These are phyloP conservation scores for Singerocomus rubriflavus DNA, from an alignment of 1,284 basidiomycete species.

Conservation along the genomic window DNA sequence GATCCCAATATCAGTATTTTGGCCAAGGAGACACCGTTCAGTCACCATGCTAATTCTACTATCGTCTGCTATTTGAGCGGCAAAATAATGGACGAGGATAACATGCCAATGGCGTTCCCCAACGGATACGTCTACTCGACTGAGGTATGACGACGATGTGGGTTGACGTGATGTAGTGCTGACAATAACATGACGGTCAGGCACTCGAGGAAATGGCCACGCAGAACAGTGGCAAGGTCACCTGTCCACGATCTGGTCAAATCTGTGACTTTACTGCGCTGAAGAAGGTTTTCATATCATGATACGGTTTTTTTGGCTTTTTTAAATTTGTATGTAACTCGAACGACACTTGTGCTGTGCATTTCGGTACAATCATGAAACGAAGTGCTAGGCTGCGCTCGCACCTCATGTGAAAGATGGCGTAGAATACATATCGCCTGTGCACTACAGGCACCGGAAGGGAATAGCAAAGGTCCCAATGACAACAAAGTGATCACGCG, in stretches of 20 bases:
- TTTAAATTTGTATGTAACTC: conserved; percentile 21
- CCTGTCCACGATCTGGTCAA: conserved; percentile 75
- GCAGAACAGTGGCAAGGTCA: conserved; percentile 70
- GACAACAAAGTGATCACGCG: neutral
- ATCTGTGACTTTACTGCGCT: conserved; percentile 64
- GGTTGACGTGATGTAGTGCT: conserved; percentile 3
- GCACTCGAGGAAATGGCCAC: conserved; percentile 82
- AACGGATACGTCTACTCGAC: conserved; percentile 91
- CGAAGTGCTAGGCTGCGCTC: no score
- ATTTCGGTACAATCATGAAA: neutral
- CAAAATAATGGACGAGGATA: conserved; percentile 92
- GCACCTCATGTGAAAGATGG: no score
- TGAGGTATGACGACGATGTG: conserved; percentile 54
- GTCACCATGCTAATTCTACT: conserved; percentile 93
- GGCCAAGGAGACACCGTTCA: conserved; percentile 85
- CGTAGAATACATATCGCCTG: no score
- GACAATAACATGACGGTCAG: conserved; percentile 38
- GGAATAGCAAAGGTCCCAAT: no score
- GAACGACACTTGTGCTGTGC: neutral
- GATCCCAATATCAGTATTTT: conserved; percentile 74
- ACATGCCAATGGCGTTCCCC: conserved; percentile 89
- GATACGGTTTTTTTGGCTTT: conserved; percentile 16
- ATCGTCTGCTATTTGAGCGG: conserved; percentile 91
- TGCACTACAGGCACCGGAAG: no score
- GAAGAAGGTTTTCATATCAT: conserved; percentile 87